phyloP scores from a whole-genome alignment of 257 asterid genomes.

The Schizonepeta tenuifolia region DNA sequence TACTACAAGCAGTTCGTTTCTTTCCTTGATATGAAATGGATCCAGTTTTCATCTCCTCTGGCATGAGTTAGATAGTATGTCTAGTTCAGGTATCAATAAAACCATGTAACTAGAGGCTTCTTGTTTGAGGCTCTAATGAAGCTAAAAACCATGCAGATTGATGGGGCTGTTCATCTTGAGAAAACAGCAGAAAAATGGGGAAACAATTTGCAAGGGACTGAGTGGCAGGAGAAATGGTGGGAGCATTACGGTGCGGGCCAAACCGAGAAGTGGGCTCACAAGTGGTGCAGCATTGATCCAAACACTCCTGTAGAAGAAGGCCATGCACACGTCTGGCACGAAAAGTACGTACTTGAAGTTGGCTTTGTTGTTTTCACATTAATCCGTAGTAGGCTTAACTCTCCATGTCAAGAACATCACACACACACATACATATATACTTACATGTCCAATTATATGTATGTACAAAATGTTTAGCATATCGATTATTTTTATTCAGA shows the following conservation, averaged over 20 bases:
- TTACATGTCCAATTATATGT: background rate
- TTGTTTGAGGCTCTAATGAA: constrained; percentile 1
- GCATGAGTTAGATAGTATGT: background rate
- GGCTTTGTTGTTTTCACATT: background rate
- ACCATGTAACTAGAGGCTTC: background rate
- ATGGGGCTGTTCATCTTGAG: constrained; percentile 73
- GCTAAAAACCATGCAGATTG: constrained; percentile 47
- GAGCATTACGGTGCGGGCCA: constrained; percentile 86
- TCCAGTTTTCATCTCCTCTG: background rate
- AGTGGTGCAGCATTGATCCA: constrained; percentile 95
- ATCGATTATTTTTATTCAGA: background rate
- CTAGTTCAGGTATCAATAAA: background rate
- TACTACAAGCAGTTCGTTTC: background rate
- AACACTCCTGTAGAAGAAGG: constrained; percentile 80
- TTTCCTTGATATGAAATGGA: background rate
- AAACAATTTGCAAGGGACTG: constrained; percentile 76
- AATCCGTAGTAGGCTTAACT: background rate
- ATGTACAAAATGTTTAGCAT: background rate
- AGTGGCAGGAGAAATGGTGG: constrained; percentile 99
- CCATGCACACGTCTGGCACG: constrained; percentile 99
- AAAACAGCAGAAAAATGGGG: constrained; percentile 99
- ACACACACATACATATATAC: background rate
- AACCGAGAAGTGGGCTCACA: constrained; percentile 94
- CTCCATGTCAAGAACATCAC: background rate
- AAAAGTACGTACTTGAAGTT: constrained; percentile 68